Evolutionary conservation across 345 rosid genomes (phyloP).

Genomic region (Corchorus olitorius): DNA sequence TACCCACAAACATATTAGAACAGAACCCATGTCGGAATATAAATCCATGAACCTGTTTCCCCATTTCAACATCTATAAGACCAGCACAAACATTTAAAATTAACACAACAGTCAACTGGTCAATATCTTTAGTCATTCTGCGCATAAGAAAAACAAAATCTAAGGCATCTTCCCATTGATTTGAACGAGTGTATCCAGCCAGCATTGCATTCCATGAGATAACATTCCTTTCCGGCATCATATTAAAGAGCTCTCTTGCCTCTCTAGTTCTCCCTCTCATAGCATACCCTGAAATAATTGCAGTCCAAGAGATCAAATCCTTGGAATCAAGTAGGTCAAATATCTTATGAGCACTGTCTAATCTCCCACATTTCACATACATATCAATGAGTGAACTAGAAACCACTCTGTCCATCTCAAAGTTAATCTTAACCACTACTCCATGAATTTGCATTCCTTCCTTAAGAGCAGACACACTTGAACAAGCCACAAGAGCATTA

Average conservation of each 20-base stretch:
- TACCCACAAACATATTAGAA: slow-evolving; percentile 56
- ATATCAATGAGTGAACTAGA: slow-evolving; percentile 64
- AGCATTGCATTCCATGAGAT: slow-evolving; percentile 88
- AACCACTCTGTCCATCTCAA: slow-evolving; percentile 55
- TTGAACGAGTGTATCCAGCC: slow-evolving; percentile 61
- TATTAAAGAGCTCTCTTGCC: slow-evolving; percentile 70
- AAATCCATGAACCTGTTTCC: slow-evolving; percentile 79
- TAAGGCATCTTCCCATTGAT: slow-evolving; percentile 68
- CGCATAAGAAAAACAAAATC: slow-evolving; percentile 55
- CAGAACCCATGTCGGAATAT: slow-evolving; percentile 55
- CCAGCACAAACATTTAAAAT: slow-evolving; percentile 68
- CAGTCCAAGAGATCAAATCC: slow-evolving; percentile 73
- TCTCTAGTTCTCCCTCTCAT: slow-evolving; percentile 54
- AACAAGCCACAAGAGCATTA: slow-evolving; percentile 76
- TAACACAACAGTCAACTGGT: slow-evolving; percentile 61
- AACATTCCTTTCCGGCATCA: slow-evolving; percentile 75
- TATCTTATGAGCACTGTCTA: slow-evolving; percentile 61
- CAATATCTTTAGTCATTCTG: slow-evolving; percentile 47
- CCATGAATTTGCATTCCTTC: slow-evolving; percentile 83
- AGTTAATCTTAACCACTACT: slow-evolving; percentile 42
- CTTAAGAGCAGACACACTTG: slow-evolving; percentile 42
- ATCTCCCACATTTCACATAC: slow-evolving; percentile 64
- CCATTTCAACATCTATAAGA: slow-evolving; percentile 65
- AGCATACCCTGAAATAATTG: slow-evolving; percentile 71
- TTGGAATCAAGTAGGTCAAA: slow-evolving; percentile 55